phyloP scores from a whole-genome alignment of 2,329 filamentous ascomycete species.

The Aspergillus floridensis region DNA sequence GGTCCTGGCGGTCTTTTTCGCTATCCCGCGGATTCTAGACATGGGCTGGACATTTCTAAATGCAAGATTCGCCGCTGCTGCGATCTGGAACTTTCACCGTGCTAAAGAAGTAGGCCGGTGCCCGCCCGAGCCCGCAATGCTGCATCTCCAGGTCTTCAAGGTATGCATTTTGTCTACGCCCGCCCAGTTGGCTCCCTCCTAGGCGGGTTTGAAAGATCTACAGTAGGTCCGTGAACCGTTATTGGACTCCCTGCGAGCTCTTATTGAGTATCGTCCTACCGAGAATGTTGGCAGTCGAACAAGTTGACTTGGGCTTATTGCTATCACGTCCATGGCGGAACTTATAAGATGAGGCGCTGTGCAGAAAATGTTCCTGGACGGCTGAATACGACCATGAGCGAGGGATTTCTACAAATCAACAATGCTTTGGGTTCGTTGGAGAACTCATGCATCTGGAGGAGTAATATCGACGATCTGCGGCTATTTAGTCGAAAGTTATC shows the following conservation, averaged over 20 bases:
- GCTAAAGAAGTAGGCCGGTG: not conserved
- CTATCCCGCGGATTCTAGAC: not conserved
- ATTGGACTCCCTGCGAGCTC: not conserved
- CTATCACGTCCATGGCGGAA: not conserved
- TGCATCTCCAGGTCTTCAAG: not conserved
- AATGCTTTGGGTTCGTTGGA: not conserved
- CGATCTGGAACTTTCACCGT: not conserved
- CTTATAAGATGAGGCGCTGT: not conserved
- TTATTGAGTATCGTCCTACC: constrained; percentile 1
- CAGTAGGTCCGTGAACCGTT: constrained; percentile 7
- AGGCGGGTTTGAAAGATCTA: constrained; percentile 1
- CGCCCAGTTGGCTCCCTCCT: not conserved
- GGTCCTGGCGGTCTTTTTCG: not conserved
- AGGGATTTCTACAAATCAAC: not conserved
- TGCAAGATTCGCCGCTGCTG: constrained; percentile 5
- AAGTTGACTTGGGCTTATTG: not conserved
- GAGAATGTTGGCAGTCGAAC: not conserved
- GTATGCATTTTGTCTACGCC: constrained; percentile 2
- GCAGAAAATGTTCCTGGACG: not conserved
- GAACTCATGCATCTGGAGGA: not conserved
- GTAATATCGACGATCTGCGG: not conserved
- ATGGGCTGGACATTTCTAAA: constrained; percentile 1
- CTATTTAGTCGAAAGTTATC: not conserved
- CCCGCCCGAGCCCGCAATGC: not conserved
- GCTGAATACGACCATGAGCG: not conserved